Percentiles rank a stretch among this genome's conserved stretches.
These are phyloP conservation scores for Fagus crenata DNA, from an alignment of 306 rosid genomes.

Conservation along the genomic window DNA sequence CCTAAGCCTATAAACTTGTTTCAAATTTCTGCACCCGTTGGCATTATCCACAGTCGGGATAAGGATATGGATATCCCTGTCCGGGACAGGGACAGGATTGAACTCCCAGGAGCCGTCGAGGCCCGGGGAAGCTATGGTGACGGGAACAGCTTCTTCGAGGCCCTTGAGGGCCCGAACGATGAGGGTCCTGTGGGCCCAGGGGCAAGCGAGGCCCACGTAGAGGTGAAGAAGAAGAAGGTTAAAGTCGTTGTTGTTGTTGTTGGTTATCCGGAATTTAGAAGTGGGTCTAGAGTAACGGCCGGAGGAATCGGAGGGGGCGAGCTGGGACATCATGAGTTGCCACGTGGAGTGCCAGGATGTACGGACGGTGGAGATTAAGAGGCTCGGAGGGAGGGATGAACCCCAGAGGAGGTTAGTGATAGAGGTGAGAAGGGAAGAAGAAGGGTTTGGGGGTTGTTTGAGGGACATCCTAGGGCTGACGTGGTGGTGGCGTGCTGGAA, in stretches of 20 bases:
- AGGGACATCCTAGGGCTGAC: constrained; percentile 42
- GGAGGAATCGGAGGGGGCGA: constrained; percentile 84
- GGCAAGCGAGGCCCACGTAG: constrained; percentile 84
- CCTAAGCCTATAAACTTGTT: constrained; percentile 60
- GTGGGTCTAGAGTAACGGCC: constrained; percentile 71
- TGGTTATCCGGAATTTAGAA: constrained; percentile 54
- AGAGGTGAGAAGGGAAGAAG: constrained; percentile 43
- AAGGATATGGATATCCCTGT: constrained; percentile 21
- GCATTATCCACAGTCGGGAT: constrained; percentile 58
- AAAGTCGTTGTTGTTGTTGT: too few species aligned
- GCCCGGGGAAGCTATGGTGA: constrained; percentile 73
- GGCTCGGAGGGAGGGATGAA: constrained; percentile 76
- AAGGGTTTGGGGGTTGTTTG: constrained; percentile 38
- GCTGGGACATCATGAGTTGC: constrained; percentile 89
- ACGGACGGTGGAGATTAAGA: constrained; percentile 77
- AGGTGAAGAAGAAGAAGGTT: constrained; percentile 46
- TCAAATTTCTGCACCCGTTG: constrained; percentile 59
- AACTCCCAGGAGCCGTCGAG: constrained; percentile 87
- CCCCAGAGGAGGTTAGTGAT: constrained; percentile 86
- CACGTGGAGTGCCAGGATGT: constrained; percentile 80
- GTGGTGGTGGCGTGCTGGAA: constrained; percentile 21
- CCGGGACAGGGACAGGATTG: constrained; percentile 12
- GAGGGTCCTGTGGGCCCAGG: constrained; percentile 96
- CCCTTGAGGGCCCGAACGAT: constrained; percentile 84
- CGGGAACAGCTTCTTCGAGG: constrained; percentile 63